Conservation (phyloP, 2,329 filamentous ascomycete species). For the Nannizziopsis barbatae region DNA sequence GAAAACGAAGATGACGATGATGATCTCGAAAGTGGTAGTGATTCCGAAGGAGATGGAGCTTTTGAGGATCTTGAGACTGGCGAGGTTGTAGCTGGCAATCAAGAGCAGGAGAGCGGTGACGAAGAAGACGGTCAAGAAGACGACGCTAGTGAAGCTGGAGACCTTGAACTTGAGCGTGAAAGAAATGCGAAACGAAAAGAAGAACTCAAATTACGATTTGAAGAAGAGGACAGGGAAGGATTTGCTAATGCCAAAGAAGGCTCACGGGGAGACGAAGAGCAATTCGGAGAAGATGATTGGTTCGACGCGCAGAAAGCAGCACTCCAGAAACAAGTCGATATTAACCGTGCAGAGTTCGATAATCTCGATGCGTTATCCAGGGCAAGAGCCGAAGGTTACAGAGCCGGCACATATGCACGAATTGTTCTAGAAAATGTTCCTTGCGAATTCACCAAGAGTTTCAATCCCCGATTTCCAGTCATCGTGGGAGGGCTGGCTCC, state of each 20-base stretch:
- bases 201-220: constrained; percentile 85
- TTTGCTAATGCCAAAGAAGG: constrained; percentile 77
- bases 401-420: constrained; percentile 84
- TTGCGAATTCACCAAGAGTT: constrained; percentile 75
- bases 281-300: constrained; percentile 97
- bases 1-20: constrained; percentile 44
- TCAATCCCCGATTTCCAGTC: constrained; percentile 71
- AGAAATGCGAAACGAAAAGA: constrained; percentile 87
- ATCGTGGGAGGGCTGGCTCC: constrained; percentile 84
- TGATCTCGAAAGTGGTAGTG: constrained; percentile 30
- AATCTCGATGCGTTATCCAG: constrained; percentile 74
- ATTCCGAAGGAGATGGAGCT: constrained; percentile 62
- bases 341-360: constrained; percentile 91
- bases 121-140: constrained; percentile 23
- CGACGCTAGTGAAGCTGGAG: constrained; percentile 23
- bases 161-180: constrained; percentile 77
- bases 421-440: constrained; percentile 82
- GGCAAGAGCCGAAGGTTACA: constrained; percentile 75
- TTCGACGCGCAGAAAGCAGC: constrained; percentile 93
- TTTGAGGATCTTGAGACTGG: constrained; percentile 80
- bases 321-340: constrained; percentile 89
- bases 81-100: constrained; percentile 40
- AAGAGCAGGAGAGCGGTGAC: constrained; percentile 24
- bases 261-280: constrained; percentile 59
- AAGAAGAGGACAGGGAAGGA: constrained; percentile 95